These are phyloP conservation scores for Alternaria postmessia DNA, from an alignment of 2,329 filamentous ascomycete genomes.

Conservation along the genomic window DNA sequence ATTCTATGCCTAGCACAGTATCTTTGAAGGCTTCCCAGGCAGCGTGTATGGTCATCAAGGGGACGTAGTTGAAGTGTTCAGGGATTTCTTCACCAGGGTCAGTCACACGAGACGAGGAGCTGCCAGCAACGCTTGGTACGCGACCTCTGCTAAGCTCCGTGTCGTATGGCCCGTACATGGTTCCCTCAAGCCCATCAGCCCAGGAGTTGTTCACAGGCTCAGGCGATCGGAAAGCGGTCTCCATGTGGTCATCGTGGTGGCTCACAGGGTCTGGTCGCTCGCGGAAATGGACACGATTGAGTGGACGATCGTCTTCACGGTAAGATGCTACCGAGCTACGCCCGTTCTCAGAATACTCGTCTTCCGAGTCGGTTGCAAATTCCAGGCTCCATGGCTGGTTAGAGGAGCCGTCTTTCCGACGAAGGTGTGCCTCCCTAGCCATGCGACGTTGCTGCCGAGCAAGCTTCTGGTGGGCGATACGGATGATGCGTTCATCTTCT, in stretches of 20 bases:
- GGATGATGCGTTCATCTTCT: slow-evolving; percentile 56
- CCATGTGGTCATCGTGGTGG: slow-evolving; percentile 41
- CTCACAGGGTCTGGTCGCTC: slow-evolving; percentile 29
- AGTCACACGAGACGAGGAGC: slow-evolving; percentile 66
- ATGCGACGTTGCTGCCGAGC: slow-evolving; percentile 56
- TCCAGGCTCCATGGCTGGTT: slow-evolving; percentile 85
- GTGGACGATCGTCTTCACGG: slow-evolving; percentile 28
- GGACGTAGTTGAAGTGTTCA: slow-evolving; percentile 91
- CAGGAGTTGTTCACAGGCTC: slow-evolving; percentile 28
- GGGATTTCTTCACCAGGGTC: slow-evolving; percentile 66
- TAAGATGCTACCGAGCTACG: slow-evolving; percentile 37
- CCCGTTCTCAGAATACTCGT: slow-evolving; percentile 53
- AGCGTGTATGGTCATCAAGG: slow-evolving; percentile 86
- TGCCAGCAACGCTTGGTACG: slow-evolving; percentile 82
- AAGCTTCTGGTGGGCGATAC: slow-evolving; percentile 45
- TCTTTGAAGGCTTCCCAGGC: slow-evolving; percentile 88
- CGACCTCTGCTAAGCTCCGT: slow-evolving; percentile 66
- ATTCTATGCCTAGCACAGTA: slow-evolving; percentile 91
- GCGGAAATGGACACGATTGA: slow-evolving; percentile 28
- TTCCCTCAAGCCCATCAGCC: slow-evolving; percentile 72
- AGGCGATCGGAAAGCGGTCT: slow-evolving; percentile 45
- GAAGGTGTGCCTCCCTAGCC: slow-evolving; percentile 47
- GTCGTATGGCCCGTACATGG: slow-evolving; percentile 79
- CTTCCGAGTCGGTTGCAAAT: slow-evolving; percentile 70
- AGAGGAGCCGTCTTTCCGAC: slow-evolving; percentile 48